Conservation (phyloP, 148 eudicot species). For the Polygonum aviculare region DNA sequence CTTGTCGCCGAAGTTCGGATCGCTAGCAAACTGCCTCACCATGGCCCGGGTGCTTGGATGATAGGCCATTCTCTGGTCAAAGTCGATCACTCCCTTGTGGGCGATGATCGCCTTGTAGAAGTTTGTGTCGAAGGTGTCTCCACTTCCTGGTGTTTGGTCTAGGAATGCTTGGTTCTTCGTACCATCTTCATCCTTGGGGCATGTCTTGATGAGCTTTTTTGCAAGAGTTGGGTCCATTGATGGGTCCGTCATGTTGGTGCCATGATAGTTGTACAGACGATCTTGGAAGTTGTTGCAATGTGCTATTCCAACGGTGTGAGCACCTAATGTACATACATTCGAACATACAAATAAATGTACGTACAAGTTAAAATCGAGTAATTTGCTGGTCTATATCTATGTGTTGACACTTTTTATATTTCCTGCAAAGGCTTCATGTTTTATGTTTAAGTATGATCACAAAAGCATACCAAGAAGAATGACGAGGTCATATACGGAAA, state of each 20-base stretch:
- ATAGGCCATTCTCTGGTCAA: slow-evolving; percentile 45
- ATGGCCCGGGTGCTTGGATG: slow-evolving; percentile 22
- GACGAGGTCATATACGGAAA: no score
- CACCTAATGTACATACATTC: slow-evolving; percentile 13
- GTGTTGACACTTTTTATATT: no score
- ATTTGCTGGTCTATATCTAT: no score
- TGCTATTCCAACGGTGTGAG: slow-evolving; percentile 47
- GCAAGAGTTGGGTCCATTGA: slow-evolving; percentile 18
- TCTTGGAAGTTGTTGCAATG: slow-evolving; percentile 42
- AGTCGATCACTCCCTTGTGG: slow-evolving; percentile 27
- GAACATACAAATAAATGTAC: not conserved
- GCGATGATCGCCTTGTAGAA: slow-evolving; percentile 39
- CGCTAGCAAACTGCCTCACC: slow-evolving; percentile 28
- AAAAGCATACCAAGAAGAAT: slow-evolving; percentile 9
- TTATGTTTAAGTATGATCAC: not conserved
- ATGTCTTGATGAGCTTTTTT: slow-evolving; percentile 7
- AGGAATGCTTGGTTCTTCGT: slow-evolving; percentile 22
- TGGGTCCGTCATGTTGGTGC: not conserved
- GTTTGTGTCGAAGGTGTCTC: slow-evolving; percentile 36
- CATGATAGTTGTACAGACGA: slow-evolving; percentile 44
- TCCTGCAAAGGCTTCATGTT: no score
- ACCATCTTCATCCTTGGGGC: not conserved
- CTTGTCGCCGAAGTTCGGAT: slow-evolving; percentile 24
- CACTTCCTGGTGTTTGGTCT: slow-evolving; percentile 42
- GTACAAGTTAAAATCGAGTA: no score